phyloP scores from a whole-genome alignment of 768 basidiomycete species.

The Rhodotorula graminis region DNA sequence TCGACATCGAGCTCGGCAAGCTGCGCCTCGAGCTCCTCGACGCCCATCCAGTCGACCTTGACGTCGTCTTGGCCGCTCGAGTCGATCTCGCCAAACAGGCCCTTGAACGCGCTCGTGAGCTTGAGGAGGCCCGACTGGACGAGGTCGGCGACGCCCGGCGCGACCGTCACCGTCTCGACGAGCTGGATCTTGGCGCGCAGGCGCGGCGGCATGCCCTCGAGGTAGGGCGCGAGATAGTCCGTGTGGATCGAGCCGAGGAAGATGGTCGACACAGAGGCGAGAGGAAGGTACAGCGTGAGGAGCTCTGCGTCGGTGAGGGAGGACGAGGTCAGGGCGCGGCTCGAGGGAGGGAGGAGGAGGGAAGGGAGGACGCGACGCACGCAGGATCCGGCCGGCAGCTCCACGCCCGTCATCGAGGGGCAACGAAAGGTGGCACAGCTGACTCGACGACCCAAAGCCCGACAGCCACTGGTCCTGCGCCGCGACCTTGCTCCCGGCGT shows the following conservation, averaged over 20 bases:
- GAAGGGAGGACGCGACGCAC: too few relatives aligned
- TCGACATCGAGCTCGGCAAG: too few relatives aligned
- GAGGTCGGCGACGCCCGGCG: neutral
- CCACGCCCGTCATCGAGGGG: neutral
- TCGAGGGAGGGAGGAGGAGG: too few relatives aligned
- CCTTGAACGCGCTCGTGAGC: neutral
- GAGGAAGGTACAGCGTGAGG: conserved; percentile 3
- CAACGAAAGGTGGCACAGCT: neutral
- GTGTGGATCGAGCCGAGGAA: conserved; percentile 17
- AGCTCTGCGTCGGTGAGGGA: neutral
- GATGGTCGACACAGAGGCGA: neutral
- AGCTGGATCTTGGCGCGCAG: conserved; percentile 1
- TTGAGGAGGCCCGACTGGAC: neutral
- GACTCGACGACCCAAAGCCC: neutral
- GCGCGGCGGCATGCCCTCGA: neutral
- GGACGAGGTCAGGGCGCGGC: neutral
- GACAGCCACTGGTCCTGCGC: neutral
- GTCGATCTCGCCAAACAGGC: conserved; percentile 5
- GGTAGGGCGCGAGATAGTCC: conserved; percentile 3
- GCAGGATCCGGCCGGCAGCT: neutral
- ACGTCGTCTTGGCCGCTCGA: too few relatives aligned
- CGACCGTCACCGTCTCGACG: neutral
- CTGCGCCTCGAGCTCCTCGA: neutral
- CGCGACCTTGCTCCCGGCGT: neutral
- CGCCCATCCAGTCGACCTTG: neutral